A percentile compares a stretch with the other conserved stretches of the same genome.
Evolutionary conservation across 768 basidiomycete species (phyloP).

Genomic region (Suillus fuscotomentosus): DNA sequence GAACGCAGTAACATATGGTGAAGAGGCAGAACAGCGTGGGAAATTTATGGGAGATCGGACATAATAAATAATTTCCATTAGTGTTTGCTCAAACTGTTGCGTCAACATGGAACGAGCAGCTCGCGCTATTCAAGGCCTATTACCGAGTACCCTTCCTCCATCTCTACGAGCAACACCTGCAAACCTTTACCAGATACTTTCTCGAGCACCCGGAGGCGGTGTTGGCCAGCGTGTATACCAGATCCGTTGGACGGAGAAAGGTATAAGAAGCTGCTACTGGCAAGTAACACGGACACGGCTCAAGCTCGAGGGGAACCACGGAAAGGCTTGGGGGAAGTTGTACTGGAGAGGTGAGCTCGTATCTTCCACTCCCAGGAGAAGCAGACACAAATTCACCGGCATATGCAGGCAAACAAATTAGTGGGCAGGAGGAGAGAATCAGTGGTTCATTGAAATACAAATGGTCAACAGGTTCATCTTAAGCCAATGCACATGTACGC

Average conservation of each 20-base stretch:
- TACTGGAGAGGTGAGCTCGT: conserved; percentile 69
- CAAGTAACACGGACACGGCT: conserved; percentile 66
- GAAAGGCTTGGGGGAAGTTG: conserved; percentile 80
- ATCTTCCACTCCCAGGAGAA: neutral
- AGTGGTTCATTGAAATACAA: conserved; percentile 71
- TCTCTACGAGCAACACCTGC: conserved; percentile 55
- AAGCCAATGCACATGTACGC: conserved; percentile 2
- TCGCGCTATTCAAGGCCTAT: conserved; percentile 48
- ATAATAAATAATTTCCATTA: neutral
- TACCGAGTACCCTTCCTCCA: conserved; percentile 60
- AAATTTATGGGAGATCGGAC: neutral
- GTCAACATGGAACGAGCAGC: conserved; percentile 16
- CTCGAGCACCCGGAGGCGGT: conserved; percentile 64
- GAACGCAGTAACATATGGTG: conserved; percentile 1
- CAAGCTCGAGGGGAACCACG: conserved; percentile 72
- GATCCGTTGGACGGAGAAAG: conserved; percentile 68
- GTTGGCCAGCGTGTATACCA: conserved; percentile 71
- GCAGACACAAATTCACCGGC: neutral
- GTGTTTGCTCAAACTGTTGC: neutral
- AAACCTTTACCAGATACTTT: conserved; percentile 71
- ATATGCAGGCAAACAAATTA: conserved; percentile 57
- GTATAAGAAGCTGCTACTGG: conserved; percentile 72
- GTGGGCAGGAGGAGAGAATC: conserved; percentile 59
- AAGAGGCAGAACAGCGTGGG: conserved; percentile 10
- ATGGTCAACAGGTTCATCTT: conserved; percentile 63